Base-by-base conservation (phyloP, 257 asterid species). In the Verbena officinalis region DNA sequence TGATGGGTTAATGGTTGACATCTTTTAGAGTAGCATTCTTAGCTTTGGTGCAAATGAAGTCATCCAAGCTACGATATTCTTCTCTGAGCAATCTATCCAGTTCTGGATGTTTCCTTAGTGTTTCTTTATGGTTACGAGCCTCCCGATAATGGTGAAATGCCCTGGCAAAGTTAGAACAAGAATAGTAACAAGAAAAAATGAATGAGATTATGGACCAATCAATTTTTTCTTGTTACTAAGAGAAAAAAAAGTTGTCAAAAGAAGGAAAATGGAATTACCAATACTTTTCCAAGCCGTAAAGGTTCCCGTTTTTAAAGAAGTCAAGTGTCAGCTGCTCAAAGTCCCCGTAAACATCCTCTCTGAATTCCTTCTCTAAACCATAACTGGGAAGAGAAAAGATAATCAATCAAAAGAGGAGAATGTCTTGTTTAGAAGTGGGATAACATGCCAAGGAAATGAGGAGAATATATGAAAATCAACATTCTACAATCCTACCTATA, bases 201-300 rank as follows among this genome's bases (percentile, higher is more conserved):
- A 38, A 49, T 12, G 49, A 55, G 42, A 19, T 16, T 19, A 43
- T 10, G 39, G 24, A 60, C 36, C 9, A 53, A 67, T 22, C 52
- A 45, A 6, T 16, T 61, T 19, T 50, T 19, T 15, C 57, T 61
- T 21, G 51, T 15, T 1, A 51, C 8, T 9, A 24, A 44, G 20
- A 19, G 4, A 16, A 19, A 38, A 19, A 20, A 61, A 53, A 19
- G 43, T 12, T 22, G 54, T 19, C 2, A 3, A 12, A 36, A 56
- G 31, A 65, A 56, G 16, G 54, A 31, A 12, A 31, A 48, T 45
- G 72, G 7, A 58, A 49, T 66, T 80, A 85, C 97, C 97, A 90
- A 70, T 91, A 91, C 69, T 88, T 91, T 70, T 91, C 96, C 59
- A 91, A 85, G 78, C 97, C 97, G 54, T 91, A 91, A 55, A 88